Evolutionary conservation across 2,329 filamentous ascomycete genomes (phyloP), one percentile per base, ranked within the genome.

Genomic region (Aspergillus piperis): DNA sequence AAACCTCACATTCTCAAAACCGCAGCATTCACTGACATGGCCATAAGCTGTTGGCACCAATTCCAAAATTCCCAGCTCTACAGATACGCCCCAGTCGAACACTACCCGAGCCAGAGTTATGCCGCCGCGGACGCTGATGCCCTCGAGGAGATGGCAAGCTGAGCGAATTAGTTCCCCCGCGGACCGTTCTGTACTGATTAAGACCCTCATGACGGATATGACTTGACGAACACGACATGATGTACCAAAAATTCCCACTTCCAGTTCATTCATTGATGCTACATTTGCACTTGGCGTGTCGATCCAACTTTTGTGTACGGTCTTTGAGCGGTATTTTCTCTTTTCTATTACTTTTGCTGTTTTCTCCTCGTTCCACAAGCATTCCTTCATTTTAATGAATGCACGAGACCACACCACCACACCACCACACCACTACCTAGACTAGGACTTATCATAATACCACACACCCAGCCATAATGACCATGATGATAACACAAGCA

Each of bases 31-130:
- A 39, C 62, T 62, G 27, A 67, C 44, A 38, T 17, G 13, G 13
- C 19, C 49, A 57, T 8, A 49, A 79, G 77, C 60, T 81, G 78
- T 66, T 81, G 79, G 79, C 76, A 80, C 68, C 78, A 80, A 67
- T 78, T 81, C 64, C 75, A 77, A 62, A 59, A 70, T 15, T 67
- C 69, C 38, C 65, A 70, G 41, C 63, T 69, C 39, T 70, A 73
- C 50, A 71, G 71, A 47, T 70, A 73, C 44, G 64, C 65, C 17
- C 71, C 69, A 30, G 64, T 69, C 32, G 74, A 74, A 41, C 64
- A 68, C 30, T 68, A 70, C n/a, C 55, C 47, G 25, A 58, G 54
- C 25, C 50, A 52, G 41, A 50, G 50, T 47, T 51, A 62, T 30
- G 60, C 62, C 17, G 55, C 61, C 13, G 58, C 59, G 8, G 72